A percentile compares a stretch with the other conserved stretches of the same genome.
These are phyloP conservation scores for Aspergillus saccharolyticus DNA, from an alignment of 495 filamentous ascomycete genomes.

Conservation along the genomic window DNA sequence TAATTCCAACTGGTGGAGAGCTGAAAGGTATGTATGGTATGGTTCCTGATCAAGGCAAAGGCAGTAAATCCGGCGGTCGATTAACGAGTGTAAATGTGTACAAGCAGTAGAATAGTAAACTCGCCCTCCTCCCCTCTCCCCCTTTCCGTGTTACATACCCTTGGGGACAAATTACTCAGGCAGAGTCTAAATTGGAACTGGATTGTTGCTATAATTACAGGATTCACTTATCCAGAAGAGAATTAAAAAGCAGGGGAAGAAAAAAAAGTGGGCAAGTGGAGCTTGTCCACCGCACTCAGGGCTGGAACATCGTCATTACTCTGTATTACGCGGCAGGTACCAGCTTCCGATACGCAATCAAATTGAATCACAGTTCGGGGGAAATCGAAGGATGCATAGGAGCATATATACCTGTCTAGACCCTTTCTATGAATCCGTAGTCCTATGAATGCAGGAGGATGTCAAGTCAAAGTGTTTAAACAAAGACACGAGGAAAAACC, in stretches of 20 bases:
- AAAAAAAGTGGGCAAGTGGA: background rate
- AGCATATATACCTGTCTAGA: no score
- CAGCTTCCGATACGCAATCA: background rate
- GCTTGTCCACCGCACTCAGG: no score
- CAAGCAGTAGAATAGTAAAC: no score
- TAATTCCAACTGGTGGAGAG: background rate
- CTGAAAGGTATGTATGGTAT: background rate
- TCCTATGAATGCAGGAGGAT: no score
- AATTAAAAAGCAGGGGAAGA: background rate
- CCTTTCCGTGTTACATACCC: background rate
- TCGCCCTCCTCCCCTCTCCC: background rate
- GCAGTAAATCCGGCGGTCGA: no score
- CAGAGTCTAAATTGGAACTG: background rate
- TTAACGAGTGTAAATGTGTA: no score
- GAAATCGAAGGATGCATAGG: no score
- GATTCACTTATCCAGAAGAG: background rate
- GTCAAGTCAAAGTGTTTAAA: no score
- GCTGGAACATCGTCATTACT: background rate
- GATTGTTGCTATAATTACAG: conserved; percentile 2
- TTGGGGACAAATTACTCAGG: no score
- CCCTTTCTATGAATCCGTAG: no score
- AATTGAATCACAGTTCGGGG: no score
- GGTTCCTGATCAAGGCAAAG: background rate
- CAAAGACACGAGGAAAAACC: no score
- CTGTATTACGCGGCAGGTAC: background rate